Base-by-base conservation (phyloP, 768 basidiomycete species). In the Lentinula detonsa region DNA sequence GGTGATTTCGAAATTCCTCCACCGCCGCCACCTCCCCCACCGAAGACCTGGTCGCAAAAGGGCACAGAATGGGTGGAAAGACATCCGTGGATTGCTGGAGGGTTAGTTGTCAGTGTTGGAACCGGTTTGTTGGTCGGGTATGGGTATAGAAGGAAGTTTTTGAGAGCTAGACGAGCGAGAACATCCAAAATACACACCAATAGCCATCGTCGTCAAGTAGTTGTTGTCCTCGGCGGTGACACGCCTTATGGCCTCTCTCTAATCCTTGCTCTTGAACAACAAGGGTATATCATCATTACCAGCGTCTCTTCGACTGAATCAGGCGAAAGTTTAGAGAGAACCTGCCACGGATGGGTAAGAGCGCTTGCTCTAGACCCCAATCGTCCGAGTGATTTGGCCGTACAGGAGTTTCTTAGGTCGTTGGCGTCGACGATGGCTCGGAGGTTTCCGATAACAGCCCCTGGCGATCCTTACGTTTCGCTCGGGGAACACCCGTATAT, bases 191-290 rank as follows among this genome's bases (percentile, higher is more conserved):
- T 13, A 8, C 37, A 39, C 37, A 8, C 9, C 13, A 8, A 8
- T 8, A 39, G 37, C 13, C 37, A 39, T 39, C 37, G 37, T 35
- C 61, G 48, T 18, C 56, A 28, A 33, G 52, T 34, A 35, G 35
- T 62, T 58, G 91, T 94, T 40, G 81, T 94, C 31, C 80, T 94
- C 43, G 93, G 94, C 31, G 93, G 87, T 8, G 93, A 95, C 68
- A 80, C 81, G 18, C 82, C 87, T 0, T 75, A 86, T 55, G 91
- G 84, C 6, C 76, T 85, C n/a, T 84, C 90, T 7, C 72, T 95
- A 45, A 85, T 94, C 57, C 67, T 82, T 50, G 87, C 87, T 57
- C 77, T 95, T 49, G 91, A 93, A 73, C 80, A 77, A 67, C 83
- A 85, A 62, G 93, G 91, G 0, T 95, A 88, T 67, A 88, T 94